Evolutionary conservation across 306 rosid genomes (phyloP), one percentile per base, ranked within the genome.

Genomic region (Rubus parviflorus): DNA sequence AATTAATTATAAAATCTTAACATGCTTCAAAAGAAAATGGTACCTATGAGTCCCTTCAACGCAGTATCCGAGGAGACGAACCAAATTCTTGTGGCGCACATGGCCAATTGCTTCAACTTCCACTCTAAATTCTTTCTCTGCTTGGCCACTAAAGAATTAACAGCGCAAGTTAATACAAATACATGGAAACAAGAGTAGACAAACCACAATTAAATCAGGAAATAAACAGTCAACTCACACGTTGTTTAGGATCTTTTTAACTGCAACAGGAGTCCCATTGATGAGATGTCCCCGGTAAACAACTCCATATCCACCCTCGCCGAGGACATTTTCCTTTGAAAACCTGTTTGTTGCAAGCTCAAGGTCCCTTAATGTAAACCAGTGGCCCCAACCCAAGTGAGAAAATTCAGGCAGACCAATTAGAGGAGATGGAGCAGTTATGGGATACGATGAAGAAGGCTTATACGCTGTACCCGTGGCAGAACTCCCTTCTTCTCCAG

Each of bases 71-170:
- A 94, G 81, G 64, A 94, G 98, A 72, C 98, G 96, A 81, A 92
- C 98, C 85, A 94, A 88, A 81, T 94, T 94, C 86, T 94, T 94
- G 78, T 94, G 98, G 46, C 98, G 89, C 16, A 92, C 98, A 73
- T 94, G 98, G 22, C 98, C 98, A 83, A 92, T 94, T 60, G 98
- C 98, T 78, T 94, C 98, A 73, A 94, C 98, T 84, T 94, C 98
- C 75, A 87, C 96, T 80, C 96, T 84, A 80, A 94, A 94, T 79
- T 94, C 98, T 77, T 88, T 90, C 87, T 94, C 98, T 54, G 98
- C 98, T 84, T 94, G 98, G 64, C 97, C 97, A 60, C 98, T 94
- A 65, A 23, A 75, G 83, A 20, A 74, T 57, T 53, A 76, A 70
- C 73, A 85, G 81, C 77, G 77, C 20, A 65, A 52, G 49, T 79